A percentile compares a stretch with the other conserved stretches of the same genome.
These are phyloP conservation scores for Trichoderma koningiopsis DNA, from an alignment of 2,329 filamentous ascomycete species.

Conservation along the genomic window DNA sequence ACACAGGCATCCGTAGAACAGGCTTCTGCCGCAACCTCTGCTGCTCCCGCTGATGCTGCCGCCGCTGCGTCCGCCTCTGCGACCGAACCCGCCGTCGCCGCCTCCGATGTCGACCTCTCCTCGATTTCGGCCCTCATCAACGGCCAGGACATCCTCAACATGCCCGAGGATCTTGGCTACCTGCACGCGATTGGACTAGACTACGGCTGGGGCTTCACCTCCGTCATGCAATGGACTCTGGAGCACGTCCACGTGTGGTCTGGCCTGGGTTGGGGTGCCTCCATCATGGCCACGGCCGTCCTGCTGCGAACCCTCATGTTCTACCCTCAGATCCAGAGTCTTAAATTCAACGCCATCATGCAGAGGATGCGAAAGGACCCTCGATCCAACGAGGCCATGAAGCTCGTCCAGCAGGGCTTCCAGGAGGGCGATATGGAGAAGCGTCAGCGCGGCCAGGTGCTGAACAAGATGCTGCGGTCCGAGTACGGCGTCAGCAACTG, in stretches of 20 bases:
- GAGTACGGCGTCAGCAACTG: constrained; percentile 40
- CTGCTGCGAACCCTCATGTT: constrained; percentile 66
- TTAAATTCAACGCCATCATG: constrained; percentile 55
- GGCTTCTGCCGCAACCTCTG: neutral
- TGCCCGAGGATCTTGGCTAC: constrained; percentile 79
- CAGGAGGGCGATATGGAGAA: constrained; percentile 48
- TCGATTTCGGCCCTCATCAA: constrained; percentile 42
- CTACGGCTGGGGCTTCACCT: constrained; percentile 80
- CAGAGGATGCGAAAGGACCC: constrained; percentile 58
- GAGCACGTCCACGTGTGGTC: constrained; percentile 80
- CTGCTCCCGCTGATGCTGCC: constrained; percentile 25
- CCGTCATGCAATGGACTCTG: constrained; percentile 71
- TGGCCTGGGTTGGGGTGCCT: constrained; percentile 80
- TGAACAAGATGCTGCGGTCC: constrained; percentile 42
- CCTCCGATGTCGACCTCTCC: constrained; percentile 40
- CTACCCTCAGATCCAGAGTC: constrained; percentile 54
- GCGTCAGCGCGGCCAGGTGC: constrained; percentile 39
- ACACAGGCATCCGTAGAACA: constrained; percentile 17
- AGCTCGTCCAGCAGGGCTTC: constrained; percentile 52
- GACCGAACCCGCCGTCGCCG: constrained; percentile 30
- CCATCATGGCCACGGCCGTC: constrained; percentile 68
- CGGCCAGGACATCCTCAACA: constrained; percentile 53
- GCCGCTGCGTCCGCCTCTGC: constrained; percentile 31
- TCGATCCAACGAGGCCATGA: constrained; percentile 51
- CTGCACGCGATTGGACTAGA: constrained; percentile 81